Base-by-base conservation (phyloP, 768 basidiomycete species). In the Trametes punicea region DNA sequence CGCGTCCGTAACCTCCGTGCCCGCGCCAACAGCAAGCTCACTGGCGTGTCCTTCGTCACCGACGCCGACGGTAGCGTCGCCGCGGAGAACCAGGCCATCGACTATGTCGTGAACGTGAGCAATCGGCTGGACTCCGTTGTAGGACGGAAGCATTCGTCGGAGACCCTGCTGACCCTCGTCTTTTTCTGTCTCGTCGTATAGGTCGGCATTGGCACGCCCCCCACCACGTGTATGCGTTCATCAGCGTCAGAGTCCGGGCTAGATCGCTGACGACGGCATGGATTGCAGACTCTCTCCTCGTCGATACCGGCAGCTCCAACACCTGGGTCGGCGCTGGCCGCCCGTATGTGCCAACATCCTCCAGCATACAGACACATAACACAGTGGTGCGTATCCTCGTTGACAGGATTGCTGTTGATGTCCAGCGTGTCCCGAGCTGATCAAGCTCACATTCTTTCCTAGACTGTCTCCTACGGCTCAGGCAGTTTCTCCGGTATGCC, bases 1-100 rank as follows among this genome's bases (percentile, higher is more conserved):
- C 77, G 84, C 59, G 79, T 78, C 16, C 64, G 72, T 57, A 69
- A 71, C 26, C 60, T 87, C 47, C 74, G 72, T 46, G 70, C 70
- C 1, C 72, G 67, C 26, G 74, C 72, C 9, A 66, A 70, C 29
- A 74, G 75, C 13, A 74, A 70, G 57, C 61, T 56, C 62, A 64
- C 44, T 11, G 62, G 57, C 60, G 59, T 56, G 48, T 46, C 49
- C 36, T 59, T 65, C 30, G 61, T 61, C 26, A 30, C 56, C 18
- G 42, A 49, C 30, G 50, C 60, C 48, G 64, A 53, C 51, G 51
- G 55, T 33, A 71, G 68, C 50, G 69, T 74, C 21, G 64, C 75
- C 21, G 74, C 78, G 31, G 74, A 76, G 57, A 78, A 80, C 58
- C 70, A 74, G 52, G 65, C 56, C 21, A 58, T 77, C 5, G 68